Conservation (phyloP, 495 filamentous ascomycete genomes). For the Daldinia decipiens region DNA sequence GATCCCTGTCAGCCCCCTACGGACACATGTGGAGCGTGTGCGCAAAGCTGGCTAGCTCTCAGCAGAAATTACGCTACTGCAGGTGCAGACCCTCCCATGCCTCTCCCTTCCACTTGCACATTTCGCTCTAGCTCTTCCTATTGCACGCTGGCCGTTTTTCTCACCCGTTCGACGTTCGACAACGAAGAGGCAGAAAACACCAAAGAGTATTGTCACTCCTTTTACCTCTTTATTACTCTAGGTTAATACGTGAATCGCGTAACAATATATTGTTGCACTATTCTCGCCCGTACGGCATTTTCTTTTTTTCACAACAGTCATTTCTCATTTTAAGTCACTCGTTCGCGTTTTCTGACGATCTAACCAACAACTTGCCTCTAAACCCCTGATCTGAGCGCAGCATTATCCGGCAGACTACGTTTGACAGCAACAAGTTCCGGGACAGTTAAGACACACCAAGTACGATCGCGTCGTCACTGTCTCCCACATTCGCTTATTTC, state of each 20-base stretch:
- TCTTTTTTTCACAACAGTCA: constrained; percentile 14
- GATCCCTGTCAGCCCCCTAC: constrained; percentile 40
- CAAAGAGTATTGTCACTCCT: constrained; percentile 43
- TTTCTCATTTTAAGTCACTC: constrained; percentile 42
- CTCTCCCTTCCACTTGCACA: constrained; percentile 12
- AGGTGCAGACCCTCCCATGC: constrained; percentile 38
- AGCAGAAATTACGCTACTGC: constrained; percentile 40
- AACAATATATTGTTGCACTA: constrained; percentile 28
- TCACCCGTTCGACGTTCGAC: constrained; percentile 22
- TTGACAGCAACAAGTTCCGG: constrained; percentile 40
- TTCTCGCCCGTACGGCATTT: constrained; percentile 29
- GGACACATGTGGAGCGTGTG: constrained; percentile 17
- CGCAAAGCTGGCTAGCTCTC: not conserved
- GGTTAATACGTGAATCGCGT: constrained; percentile 17
- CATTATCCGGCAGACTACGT: constrained; percentile 46
- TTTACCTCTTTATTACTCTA: constrained; percentile 14
- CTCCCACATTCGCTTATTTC: constrained; percentile 31
- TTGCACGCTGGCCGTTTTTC: constrained; percentile 27
- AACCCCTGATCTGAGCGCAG: constrained; percentile 49
- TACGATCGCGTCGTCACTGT: constrained; percentile 38
- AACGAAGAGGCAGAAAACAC: constrained; percentile 33
- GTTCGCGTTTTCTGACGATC: constrained; percentile 34
- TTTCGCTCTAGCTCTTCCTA: constrained; percentile 23
- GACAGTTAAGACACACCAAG: constrained; percentile 36
- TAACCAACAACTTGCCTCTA: constrained; percentile 37